Evolutionary conservation across 2,329 filamentous ascomycete genomes (phyloP).

Genomic region (Piedraia hortae): DNA sequence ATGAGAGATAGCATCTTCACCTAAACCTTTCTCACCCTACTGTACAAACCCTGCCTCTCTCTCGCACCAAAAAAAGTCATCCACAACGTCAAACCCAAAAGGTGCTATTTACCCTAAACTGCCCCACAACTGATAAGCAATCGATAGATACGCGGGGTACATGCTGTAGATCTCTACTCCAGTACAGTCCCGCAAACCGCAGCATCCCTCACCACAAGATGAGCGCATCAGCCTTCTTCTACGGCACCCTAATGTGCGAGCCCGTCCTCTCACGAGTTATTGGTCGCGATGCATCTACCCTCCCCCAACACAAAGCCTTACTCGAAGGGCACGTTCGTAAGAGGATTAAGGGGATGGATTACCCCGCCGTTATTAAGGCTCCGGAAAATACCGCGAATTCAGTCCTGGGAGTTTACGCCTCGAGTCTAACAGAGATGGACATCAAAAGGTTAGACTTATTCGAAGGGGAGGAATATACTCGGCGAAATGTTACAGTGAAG

Average conservation of each 20-base stretch:
- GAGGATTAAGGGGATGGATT: constrained; percentile 43
- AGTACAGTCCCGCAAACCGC: no score
- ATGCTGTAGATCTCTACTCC: no score
- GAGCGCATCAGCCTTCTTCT: constrained; percentile 46
- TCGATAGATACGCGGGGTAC: no score
- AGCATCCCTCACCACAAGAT: no score
- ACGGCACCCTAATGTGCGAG: constrained; percentile 53
- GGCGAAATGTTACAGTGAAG: constrained; percentile 20
- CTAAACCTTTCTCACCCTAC: no score
- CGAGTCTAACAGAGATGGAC: constrained; percentile 52
- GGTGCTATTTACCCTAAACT: no score
- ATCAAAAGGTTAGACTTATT: constrained; percentile 52
- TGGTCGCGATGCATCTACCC: constrained; percentile 15
- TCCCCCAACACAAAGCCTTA: constrained; percentile 33
- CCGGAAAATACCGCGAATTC: constrained; percentile 12
- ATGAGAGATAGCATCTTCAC: no score
- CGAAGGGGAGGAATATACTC: constrained; percentile 48
- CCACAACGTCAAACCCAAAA: no score
- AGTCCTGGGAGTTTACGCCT: constrained; percentile 51
- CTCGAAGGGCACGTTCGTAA: constrained; percentile 44
- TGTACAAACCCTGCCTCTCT: no score
- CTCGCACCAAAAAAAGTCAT: no score
- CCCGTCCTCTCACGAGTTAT: constrained; percentile 63
- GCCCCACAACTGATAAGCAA: no score
- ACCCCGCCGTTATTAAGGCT: constrained; percentile 40